Evolutionary conservation across 1,284 basidiomycete species (phyloP).

Genomic region (Tranzscheliella williamsii): DNA sequence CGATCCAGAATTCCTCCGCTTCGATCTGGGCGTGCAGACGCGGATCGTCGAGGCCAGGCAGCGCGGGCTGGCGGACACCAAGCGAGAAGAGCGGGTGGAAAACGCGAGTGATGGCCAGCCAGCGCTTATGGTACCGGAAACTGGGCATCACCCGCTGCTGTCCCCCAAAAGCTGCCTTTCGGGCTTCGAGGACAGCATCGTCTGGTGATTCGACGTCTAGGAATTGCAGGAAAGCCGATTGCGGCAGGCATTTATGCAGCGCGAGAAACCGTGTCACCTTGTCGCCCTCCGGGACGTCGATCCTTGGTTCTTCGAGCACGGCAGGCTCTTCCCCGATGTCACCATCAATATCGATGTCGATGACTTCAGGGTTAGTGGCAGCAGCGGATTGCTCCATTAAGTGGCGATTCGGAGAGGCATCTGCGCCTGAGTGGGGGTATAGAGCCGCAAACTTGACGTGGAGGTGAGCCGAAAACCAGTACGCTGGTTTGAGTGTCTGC

Average conservation of each 20-base stretch:
- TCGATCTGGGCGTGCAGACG: constrained; percentile 50
- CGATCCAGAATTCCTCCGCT: constrained; percentile 65
- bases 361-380: constrained; percentile 36
- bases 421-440: constrained; percentile 9
- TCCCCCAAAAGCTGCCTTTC: constrained; percentile 6
- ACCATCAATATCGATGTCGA: constrained; percentile 34
- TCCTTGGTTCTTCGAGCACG: not conserved
- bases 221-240: constrained; percentile 72
- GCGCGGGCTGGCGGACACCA: constrained; percentile 64
- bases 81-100: constrained; percentile 77
- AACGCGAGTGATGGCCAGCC: constrained; percentile 89
- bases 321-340: constrained; percentile 20
- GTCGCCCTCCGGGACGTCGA: constrained; percentile 5
- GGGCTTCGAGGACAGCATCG: constrained; percentile 18
- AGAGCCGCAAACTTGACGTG: constrained; percentile 71
- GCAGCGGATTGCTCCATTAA: not conserved
- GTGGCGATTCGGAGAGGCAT: not conserved
- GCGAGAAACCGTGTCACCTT: constrained; percentile 78
- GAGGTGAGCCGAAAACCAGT: constrained; percentile 95
- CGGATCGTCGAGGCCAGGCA: constrained; percentile 70
- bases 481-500: constrained; percentile 73
- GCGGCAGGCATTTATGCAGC: constrained; percentile 86
- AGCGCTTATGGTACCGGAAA: constrained; percentile 74
- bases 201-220: constrained; percentile 26
- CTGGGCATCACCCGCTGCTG: constrained; percentile 45